Conservation (phyloP, 1,284 basidiomycete species). For the Dichomitus squalens region DNA sequence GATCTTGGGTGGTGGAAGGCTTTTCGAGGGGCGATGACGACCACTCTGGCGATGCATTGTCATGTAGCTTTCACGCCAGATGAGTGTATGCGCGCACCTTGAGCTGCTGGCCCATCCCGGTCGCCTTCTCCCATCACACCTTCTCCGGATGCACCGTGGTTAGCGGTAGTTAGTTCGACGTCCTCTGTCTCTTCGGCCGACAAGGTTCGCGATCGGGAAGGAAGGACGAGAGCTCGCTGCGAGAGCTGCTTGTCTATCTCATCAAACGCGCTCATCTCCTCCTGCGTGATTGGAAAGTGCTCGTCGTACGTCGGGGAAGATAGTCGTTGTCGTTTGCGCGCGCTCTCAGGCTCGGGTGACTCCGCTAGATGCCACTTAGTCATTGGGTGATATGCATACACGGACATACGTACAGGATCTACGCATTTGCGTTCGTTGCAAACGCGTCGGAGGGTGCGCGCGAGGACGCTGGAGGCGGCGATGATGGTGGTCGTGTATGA, state of each 20-base stretch:
- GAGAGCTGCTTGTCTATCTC: slow-evolving; percentile 51
- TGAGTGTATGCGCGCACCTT: slow-evolving; percentile 17
- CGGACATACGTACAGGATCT: slow-evolving; percentile 2
- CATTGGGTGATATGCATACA: neutral
- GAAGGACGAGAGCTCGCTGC: slow-evolving; percentile 30
- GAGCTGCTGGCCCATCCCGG: neutral
- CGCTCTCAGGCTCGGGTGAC: slow-evolving; percentile 20
- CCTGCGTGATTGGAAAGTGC: slow-evolving; percentile 54
- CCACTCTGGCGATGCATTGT: slow-evolving; percentile 9
- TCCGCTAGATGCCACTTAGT: slow-evolving; percentile 8
- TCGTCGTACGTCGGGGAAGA: slow-evolving; percentile 73
- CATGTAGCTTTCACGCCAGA: neutral
- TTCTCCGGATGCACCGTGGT: neutral
- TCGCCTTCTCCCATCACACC: neutral
- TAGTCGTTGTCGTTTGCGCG: slow-evolving; percentile 53
- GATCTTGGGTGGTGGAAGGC: slow-evolving; percentile 4
- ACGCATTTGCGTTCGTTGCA: neutral
- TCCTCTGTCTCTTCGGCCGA: slow-evolving; percentile 2
- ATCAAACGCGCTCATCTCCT: slow-evolving; percentile 60
- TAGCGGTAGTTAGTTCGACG: neutral
- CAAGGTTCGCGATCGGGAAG: slow-evolving; percentile 6
- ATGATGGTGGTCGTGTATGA: slow-evolving; percentile 3
- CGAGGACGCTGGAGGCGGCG: neutral
- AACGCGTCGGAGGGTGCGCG: neutral
- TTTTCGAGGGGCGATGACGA: slow-evolving; percentile 16